Evolutionary conservation across 495 filamentous ascomycete species (phyloP).

Genomic region (Rusavskia elegans): DNA sequence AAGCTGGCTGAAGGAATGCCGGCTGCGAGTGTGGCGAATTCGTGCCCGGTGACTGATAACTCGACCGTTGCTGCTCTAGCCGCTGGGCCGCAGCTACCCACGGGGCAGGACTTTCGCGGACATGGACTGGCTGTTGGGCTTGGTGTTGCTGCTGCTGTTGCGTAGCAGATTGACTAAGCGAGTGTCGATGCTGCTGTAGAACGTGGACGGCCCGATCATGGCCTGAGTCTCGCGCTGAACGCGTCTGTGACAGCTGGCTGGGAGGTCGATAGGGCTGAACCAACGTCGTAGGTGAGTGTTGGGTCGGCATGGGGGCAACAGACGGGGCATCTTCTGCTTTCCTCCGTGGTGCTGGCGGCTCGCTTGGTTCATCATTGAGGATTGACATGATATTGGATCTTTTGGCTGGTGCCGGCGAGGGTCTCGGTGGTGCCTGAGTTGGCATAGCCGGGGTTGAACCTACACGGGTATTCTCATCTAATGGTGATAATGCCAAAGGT

Average conservation of each 20-base stretch:
- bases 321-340: constrained; percentile 14
- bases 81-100: constrained; percentile 2
- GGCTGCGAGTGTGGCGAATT: constrained; percentile 6
- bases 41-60: background rate
- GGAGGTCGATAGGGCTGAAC: constrained; percentile 4
- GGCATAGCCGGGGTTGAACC: constrained; percentile 19
- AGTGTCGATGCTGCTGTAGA: constrained; percentile 7
- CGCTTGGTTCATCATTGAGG: constrained; percentile 40
- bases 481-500: constrained; percentile 21
- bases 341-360: constrained; percentile 34
- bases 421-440: constrained; percentile 21
- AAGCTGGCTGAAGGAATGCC: background rate
- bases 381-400: constrained; percentile 44
- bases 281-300: constrained; percentile 3
- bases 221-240: constrained; percentile 3
- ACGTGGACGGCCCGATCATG: background rate
- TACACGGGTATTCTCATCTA: constrained; percentile 24
- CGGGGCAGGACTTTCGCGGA: background rate
- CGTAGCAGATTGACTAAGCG: background rate
- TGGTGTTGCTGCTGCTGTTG: constrained; percentile 6
- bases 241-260: constrained; percentile 3
- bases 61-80: constrained; percentile 1
- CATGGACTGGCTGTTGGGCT: background rate
- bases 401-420: constrained; percentile 35
- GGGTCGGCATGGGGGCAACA: constrained; percentile 6